Evolutionary conservation across 768 basidiomycete species (phyloP).

Genomic region (Jaapia argillacea): DNA sequence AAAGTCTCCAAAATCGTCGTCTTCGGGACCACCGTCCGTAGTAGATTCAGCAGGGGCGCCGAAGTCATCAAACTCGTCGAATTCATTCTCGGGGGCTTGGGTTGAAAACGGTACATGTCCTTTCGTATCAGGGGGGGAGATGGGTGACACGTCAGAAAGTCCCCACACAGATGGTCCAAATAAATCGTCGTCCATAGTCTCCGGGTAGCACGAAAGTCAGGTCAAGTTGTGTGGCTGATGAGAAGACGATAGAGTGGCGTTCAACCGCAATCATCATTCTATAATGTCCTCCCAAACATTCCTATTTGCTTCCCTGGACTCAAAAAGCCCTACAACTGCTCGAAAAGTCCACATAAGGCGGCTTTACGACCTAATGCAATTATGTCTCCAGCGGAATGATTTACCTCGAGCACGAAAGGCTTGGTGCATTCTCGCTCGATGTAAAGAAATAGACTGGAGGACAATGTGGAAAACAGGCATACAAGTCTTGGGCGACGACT

Average conservation of each 20-base stretch:
- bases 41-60: constrained; percentile 36
- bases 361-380: constrained; percentile 63
- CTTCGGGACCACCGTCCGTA: constrained; percentile 29
- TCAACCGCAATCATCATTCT: neutral
- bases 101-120: too few relatives aligned
- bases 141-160: constrained; percentile 20
- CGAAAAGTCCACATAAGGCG: constrained; percentile 68
- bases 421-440: constrained; percentile 67
- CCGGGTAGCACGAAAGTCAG: too few relatives aligned
- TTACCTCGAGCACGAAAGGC: constrained; percentile 51
- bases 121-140: constrained; percentile 17
- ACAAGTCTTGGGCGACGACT: constrained; percentile 32
- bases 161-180: constrained; percentile 74
- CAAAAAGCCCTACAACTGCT: constrained; percentile 38
- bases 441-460: constrained; percentile 72
- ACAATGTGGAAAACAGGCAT: constrained; percentile 62
- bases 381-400: constrained; percentile 62
- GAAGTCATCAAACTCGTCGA: constrained; percentile 51
- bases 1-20: constrained; percentile 83
- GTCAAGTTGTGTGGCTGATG: too few relatives aligned
- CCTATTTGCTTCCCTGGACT: constrained; percentile 51
- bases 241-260: too few relatives aligned
- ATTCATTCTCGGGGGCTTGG: too few relatives aligned
- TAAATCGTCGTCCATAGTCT: constrained; percentile 60
- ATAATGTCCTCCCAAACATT: constrained; percentile 29